Conservation (phyloP, 148 eudicot genomes). For the Nepenthes gracilis region DNA sequence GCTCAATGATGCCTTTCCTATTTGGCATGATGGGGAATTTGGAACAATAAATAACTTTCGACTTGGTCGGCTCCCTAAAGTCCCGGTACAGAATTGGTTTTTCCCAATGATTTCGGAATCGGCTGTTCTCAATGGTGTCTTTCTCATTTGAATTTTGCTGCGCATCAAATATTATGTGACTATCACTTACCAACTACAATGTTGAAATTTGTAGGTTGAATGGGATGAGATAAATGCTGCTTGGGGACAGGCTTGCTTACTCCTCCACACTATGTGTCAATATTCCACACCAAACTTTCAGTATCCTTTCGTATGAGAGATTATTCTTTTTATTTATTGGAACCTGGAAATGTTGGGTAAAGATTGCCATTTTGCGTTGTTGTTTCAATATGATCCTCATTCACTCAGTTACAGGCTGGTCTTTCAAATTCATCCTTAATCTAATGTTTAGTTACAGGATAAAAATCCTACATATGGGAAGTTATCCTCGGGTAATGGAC, state of each 20-base stretch:
- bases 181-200: background rate
- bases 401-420: background rate
- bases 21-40: slow-evolving; percentile 89
- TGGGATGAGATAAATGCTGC: slow-evolving; percentile 99
- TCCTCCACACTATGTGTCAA: slow-evolving; percentile 96
- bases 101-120: background rate
- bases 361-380: background rate
- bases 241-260: slow-evolving; percentile 99
- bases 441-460: slow-evolving; percentile 61
- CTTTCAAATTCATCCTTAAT: slow-evolving; percentile 9
- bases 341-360: background rate
- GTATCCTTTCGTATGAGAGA: slow-evolving; percentile 53
- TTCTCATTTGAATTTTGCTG: too few species aligned
- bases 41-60: slow-evolving; percentile 96
- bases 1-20: slow-evolving; percentile 90
- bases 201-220: slow-evolving; percentile 56
- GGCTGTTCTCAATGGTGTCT: too few species aligned
- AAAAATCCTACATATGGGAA: slow-evolving; percentile 91
- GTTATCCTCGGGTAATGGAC: slow-evolving; percentile 95
- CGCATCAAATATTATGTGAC: background rate
- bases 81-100: slow-evolving; percentile 41
- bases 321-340: background rate
- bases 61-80: slow-evolving; percentile 92
- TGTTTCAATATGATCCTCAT: background rate
- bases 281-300: slow-evolving; percentile 82